Percentiles rank a stretch among this genome's conserved stretches.
phyloP scores from a whole-genome alignment of 371 early-diverging fungal genomes.

The Chytridium lagenaria region DNA sequence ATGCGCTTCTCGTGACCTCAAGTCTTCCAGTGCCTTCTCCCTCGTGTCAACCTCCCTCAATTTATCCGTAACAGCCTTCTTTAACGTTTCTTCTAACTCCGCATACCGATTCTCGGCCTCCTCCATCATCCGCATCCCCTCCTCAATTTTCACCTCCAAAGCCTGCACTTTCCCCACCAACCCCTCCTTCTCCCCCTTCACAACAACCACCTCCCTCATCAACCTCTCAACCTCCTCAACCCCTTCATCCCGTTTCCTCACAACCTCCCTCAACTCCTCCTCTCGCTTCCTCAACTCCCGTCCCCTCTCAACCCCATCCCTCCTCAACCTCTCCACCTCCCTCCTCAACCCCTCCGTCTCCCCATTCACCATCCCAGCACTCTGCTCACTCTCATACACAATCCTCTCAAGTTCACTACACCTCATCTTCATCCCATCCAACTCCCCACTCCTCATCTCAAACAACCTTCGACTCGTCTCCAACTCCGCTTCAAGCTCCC shows the following conservation, averaged over 20 bases:
- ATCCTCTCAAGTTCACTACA: conserved; percentile 48
- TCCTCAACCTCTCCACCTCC: conserved; percentile 29
- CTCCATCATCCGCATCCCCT: conserved; percentile 24
- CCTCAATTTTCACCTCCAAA: conserved; percentile 28
- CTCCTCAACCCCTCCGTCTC: conserved; percentile 31
- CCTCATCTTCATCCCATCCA: conserved; percentile 44
- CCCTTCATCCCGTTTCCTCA: conserved; percentile 15
- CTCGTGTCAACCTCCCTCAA: conserved; percentile 24
- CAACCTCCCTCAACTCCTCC: background rate
- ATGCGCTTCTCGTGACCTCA: conserved; percentile 43
- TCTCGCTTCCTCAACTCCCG: conserved; percentile 26
- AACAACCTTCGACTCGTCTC: conserved; percentile 55
- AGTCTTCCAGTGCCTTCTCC: conserved; percentile 43
- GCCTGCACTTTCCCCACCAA: conserved; percentile 10
- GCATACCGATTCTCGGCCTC: conserved; percentile 17
- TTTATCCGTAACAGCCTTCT: conserved; percentile 16
- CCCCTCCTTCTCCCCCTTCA: conserved; percentile 24
- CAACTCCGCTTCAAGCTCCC: conserved; percentile 52
- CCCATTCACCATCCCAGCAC: conserved; percentile 22
- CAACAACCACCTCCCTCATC: conserved; percentile 11
- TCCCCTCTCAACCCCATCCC: conserved; percentile 17
- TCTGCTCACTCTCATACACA: conserved; percentile 47
- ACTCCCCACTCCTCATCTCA: conserved; percentile 50
- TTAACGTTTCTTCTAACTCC: conserved; percentile 9
- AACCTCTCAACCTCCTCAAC: background rate